Base-by-base conservation (phyloP, 495 filamentous ascomycete species). In the Pseudomonodictys pantanalensis region DNA sequence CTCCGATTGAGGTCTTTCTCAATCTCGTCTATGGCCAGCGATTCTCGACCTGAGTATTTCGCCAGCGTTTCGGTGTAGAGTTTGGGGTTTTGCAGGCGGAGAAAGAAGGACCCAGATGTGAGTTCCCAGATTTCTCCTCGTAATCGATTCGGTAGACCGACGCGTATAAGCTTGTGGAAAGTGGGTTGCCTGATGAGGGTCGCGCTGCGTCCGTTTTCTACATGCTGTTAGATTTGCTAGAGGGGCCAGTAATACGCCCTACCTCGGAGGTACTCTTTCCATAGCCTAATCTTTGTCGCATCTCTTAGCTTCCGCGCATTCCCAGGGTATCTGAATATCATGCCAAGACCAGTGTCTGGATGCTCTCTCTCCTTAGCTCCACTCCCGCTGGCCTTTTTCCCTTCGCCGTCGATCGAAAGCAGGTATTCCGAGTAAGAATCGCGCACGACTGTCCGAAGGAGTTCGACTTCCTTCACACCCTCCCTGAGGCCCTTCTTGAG, bases 1-100 rank as follows among this genome's bases (percentile, higher is more conserved):
- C 91, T 96, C 58, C 93, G 83, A 70, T 98, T 98, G 44, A 98
- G 75, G 66, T 98, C 93, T 68, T 98, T 98, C 68, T 98, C 93
- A 57, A 98, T 98, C 75, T 98, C 93, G 67, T 98, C 93, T 58
- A 97, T 97, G 2, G 93, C 93, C 55, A 97, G 78, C 1, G 92
- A 97, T 56, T 91, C 87, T 62, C 83, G 80, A 9, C 93, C 93
- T 3, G 83, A 78, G 57, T 86, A 90, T 67, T 95, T 91, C 18
- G 83, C 74, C 20, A 98, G 79, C 5, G 90, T 97, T 29, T 98
- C 88, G 22, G 78, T 72, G 64, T 91, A 98, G 8, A 92, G 76
- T 10, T 82, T 89, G 1, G 93, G 93, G 18, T 86, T 88, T 68
- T 96, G 86, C 9, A 98, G 78, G 24, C 93, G 83, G 53, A 95